Percentiles rank a stretch among this genome's conserved stretches.
Conservation (phyloP, 73 alveolate species). For the Paramecium bursaria region DNA sequence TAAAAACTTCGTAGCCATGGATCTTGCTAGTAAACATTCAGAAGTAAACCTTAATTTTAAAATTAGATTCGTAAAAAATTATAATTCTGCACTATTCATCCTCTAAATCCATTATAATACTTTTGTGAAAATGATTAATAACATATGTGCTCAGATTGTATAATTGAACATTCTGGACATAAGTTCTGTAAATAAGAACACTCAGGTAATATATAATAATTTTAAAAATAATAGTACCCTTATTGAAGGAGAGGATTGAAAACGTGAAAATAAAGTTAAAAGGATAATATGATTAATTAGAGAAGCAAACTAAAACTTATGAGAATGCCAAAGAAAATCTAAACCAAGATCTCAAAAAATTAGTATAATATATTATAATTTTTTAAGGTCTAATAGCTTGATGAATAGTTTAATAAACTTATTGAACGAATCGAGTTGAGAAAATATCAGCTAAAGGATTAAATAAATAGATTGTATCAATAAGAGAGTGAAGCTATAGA, state of each 20-base stretch:
- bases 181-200: conserved; percentile 84
- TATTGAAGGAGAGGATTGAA: conserved; percentile 3
- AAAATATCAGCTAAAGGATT: conserved; percentile 11
- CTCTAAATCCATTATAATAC: conserved; percentile 74
- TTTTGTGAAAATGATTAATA: conserved; percentile 82
- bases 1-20: conserved; percentile 85
- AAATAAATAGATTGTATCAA: neutral
- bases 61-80: conserved; percentile 62
- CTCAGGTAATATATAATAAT: conserved; percentile 65
- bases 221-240: neutral
- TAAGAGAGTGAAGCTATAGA: conserved; percentile 30
- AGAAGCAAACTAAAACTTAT: neutral
- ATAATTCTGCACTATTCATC: conserved; percentile 76
- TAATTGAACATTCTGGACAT: conserved; percentile 86
- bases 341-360: neutral
- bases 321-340: conserved; percentile 9
- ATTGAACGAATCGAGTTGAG: neutral
- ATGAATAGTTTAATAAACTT: conserved; percentile 20
- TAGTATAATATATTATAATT: neutral
- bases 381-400: conserved; percentile 6
- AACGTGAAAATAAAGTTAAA: conserved; percentile 13
- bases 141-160: conserved; percentile 86
- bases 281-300: conserved; percentile 12
- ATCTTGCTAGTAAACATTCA: conserved; percentile 75
- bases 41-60: conserved; percentile 59